Conservation (phyloP, 148 eudicot species). For the Camellia sinensis region DNA sequence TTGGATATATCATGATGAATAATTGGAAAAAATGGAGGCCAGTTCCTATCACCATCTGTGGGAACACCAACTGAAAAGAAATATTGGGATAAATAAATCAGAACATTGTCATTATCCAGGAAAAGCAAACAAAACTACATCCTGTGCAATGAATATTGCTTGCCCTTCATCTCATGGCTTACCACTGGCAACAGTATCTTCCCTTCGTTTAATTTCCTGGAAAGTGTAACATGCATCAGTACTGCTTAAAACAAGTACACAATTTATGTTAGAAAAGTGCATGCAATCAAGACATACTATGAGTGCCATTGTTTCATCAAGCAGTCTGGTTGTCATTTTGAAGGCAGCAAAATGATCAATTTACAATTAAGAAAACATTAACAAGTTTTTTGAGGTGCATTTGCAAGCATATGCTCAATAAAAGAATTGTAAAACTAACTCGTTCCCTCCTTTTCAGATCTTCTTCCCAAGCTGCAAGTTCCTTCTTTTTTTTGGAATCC, state of each 20-base stretch:
- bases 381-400: not conserved
- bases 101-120: not conserved
- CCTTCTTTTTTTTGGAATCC: conserved; percentile 69
- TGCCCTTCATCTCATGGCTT: conserved; percentile 17
- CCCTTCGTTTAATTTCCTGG: conserved; percentile 61
- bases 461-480: conserved; percentile 63
- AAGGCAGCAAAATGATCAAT: not conserved
- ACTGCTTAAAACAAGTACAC: not conserved
- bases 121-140: conserved; percentile 3
- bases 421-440: conserved; percentile 35
- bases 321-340: not conserved
- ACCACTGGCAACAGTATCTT: conserved; percentile 61
- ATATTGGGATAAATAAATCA: not conserved
- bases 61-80: conserved; percentile 46
- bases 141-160: not conserved
- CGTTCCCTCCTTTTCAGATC: conserved; percentile 59
- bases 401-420: conserved; percentile 12
- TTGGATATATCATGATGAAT: conserved; percentile 64
- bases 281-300: not conserved
- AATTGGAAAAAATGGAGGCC: conserved; percentile 64
- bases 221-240: conserved; percentile 11
- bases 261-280: not conserved
- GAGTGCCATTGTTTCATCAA: not conserved
- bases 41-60: conserved; percentile 46
- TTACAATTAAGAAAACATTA: conserved; percentile 1